Percentiles rank a stretch among this genome's conserved stretches.
These are phyloP conservation scores for Candida cerambycidarum DNA, from an alignment of 805 yeast genomes.

Conservation along the genomic window DNA sequence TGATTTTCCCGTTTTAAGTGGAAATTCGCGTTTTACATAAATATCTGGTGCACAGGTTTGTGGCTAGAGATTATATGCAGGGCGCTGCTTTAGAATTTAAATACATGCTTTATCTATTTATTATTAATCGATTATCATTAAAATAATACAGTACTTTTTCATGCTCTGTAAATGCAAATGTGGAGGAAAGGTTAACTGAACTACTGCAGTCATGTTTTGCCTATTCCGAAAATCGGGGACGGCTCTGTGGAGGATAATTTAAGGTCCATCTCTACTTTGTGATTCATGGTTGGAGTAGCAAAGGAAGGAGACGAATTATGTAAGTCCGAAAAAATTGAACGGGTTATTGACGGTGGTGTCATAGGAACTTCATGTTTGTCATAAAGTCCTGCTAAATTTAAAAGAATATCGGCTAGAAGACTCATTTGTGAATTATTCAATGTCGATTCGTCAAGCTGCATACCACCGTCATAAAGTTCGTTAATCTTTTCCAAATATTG, in stretches of 20 bases:
- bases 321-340: conserved; percentile 14
- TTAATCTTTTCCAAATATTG: conserved; percentile 3
- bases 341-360: conserved; percentile 16
- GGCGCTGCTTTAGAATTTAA: no score
- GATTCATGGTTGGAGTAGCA: conserved; percentile 10
- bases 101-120: not conserved
- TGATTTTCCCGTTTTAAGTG: conserved; percentile 3
- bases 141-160: not conserved
- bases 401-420: conserved; percentile 8
- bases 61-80: not conserved
- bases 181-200: no score
- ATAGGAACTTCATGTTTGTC: conserved; percentile 8
- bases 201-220: not conserved
- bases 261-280: not conserved
- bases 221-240: conserved; percentile 1
- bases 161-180: not conserved
- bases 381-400: conserved; percentile 5
- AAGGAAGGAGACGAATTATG: conserved; percentile 15
- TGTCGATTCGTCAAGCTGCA: not conserved
- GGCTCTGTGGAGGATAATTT: not conserved
- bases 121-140: not conserved
- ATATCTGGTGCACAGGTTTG: not conserved
- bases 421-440: conserved; percentile 6
- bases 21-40: not conserved
- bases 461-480: not conserved